Evolutionary conservation across 495 filamentous ascomycete species (phyloP), one percentile per base, ranked within the genome.

Genomic region (Lasiosphaeris hirsuta): DNA sequence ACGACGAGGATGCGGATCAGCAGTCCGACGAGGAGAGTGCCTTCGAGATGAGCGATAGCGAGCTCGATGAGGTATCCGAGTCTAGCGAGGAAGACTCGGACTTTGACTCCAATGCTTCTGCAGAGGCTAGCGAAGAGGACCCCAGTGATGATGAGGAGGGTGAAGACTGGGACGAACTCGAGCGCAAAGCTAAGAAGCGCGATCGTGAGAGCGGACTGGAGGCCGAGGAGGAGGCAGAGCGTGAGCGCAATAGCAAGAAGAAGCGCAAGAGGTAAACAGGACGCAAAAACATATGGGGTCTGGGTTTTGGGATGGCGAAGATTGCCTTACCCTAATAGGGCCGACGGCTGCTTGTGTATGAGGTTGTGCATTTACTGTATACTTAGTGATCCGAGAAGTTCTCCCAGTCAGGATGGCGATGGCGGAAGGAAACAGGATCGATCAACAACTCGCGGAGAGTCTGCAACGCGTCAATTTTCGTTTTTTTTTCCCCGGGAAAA

Each of bases 141-240:
- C 43, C 53, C 19, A 68, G 64, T 19, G 89, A 91, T 2, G 90
- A 91, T 36, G 88, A 90, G 47, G 89, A 86, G 60, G 92, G 90
- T 41, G 90, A 96, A 69, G 90, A 93, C 59, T 96, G 90, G 91
- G 92, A 96, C 68, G 90, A 93, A 69, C 66, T 96, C 59, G 92
- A 96, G 76, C 83, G 84, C 73, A 95, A 96, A 75, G 91, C 92
- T 10, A 92, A 88, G 74, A 86, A 86, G 73, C 89, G 91, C 69
- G 92, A 97, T 74, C 76, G 85, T 57, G 90, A 96, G 72, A 78
- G 78, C 40, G 84, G 78, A 9, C 60, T 85, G 55, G 86, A 89
- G 6, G 90, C 91, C 44, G 90, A 92, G 63, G 85, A 83, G 2
- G 59, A 60, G 23, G 13, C 56, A 36, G 62, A 3, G 42, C 53